These are phyloP conservation scores for Hygrophila difformis DNA, from an alignment of 257 asterid genomes.

Conservation along the genomic window DNA sequence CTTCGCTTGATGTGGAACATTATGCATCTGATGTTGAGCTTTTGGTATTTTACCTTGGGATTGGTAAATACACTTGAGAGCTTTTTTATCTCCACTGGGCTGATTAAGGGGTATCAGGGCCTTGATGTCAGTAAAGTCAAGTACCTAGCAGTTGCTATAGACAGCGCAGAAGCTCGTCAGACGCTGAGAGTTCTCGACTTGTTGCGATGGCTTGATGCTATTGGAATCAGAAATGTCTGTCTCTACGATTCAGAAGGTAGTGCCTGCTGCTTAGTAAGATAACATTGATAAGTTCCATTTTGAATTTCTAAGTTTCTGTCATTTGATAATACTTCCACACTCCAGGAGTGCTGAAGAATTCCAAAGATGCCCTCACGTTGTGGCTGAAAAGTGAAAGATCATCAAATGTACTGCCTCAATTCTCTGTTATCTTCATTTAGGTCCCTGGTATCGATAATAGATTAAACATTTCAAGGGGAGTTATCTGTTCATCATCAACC, in stretches of 20 bases:
- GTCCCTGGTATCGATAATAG: constrained; percentile 7
- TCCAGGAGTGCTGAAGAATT: constrained; percentile 73
- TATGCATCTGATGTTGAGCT: constrained; percentile 57
- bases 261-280: constrained; percentile 10
- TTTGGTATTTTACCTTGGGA: constrained; percentile 49
- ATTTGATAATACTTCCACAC: constrained; percentile 13
- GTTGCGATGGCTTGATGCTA: constrained; percentile 56
- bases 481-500: background rate
- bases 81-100: constrained; percentile 59
- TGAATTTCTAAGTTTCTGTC: constrained; percentile 12
- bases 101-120: constrained; percentile 36
- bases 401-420: constrained; percentile 35
- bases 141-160: constrained; percentile 84
- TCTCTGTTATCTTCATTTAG: constrained; percentile 8
- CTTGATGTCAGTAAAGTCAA: constrained; percentile 59
- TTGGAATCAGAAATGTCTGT: constrained; percentile 65
- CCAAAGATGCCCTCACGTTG: constrained; percentile 49
- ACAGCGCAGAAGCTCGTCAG: constrained; percentile 74
- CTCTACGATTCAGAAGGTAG: constrained; percentile 85
- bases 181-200: constrained; percentile 59
- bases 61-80: constrained; percentile 49
- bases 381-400: constrained; percentile 35
- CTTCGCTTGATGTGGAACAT: constrained; percentile 47
- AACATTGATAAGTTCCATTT: constrained; percentile 6
- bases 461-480: background rate